Evolutionary conservation across 1,139 yeast genomes (phyloP), one percentile per base, ranked within the genome.

Genomic region (Meyerozyma smithsonii): DNA sequence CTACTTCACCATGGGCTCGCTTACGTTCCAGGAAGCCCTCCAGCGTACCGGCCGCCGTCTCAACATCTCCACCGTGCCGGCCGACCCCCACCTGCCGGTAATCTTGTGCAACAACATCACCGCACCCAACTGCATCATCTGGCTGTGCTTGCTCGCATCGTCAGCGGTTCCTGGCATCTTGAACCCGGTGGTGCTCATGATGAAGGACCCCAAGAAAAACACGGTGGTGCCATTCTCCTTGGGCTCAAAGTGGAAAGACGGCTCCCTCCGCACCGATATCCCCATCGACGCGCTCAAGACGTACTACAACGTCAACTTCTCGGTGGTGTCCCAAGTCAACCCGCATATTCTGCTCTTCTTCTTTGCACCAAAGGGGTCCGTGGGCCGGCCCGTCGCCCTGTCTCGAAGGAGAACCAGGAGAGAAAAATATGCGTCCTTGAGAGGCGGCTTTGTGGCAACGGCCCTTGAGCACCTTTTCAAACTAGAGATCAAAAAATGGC

Each of bases 91-190:
- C 56, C 81, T 90, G 1, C 94, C 95, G 0, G 89, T 81, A 4
- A 84, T 85, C 54, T 64, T 85, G 40, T 82, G 92, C 58, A 85
- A 85, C 51, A 80, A 80, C 51, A 74, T 84, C 42, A 85, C 94
- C 0, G 77, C 90, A 6, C 94, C 94, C 8, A 76, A 83, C 56
- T 84, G 92, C 55, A 81, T 84, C n/a, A 81, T 85, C 16, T 85
- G 94, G 94, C 79, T 87, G 2, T 69, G 90, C 0, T 62, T 85
- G 46, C 63, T 85, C 36, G 94, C 94, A 0, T 81, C 89, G 10
- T 78, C 88, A 4, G 94, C 94, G 0, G 94, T 85, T 7, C 94
- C 94, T 0, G 94, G 94, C 0, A 82, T 85, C n/a, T 63, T 85
- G 42, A 82, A 83, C 45, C 95, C 95, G 0, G 92, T 84, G 21